Conservation (phyloP, 2,329 filamentous ascomycete species). For the Neonectria magnoliae region DNA sequence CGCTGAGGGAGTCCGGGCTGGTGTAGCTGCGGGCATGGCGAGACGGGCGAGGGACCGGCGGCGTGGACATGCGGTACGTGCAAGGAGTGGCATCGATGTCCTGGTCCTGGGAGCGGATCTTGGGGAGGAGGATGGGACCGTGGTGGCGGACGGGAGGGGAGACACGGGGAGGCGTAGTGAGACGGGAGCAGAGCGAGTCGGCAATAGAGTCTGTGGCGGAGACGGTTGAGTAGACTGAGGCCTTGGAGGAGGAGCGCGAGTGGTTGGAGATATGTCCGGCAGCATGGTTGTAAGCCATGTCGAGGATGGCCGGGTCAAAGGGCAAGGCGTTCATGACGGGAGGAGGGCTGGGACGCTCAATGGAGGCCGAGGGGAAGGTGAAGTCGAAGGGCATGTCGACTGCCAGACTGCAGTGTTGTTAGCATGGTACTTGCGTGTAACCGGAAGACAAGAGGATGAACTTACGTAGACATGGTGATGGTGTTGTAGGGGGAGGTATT, state of each 20-base stretch:
- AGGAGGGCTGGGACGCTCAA: constrained; percentile 46
- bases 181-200: constrained; percentile 74
- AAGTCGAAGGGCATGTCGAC: constrained; percentile 71
- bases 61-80: constrained; percentile 49
- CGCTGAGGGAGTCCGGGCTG: constrained; percentile 65
- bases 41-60: constrained; percentile 45
- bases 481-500: constrained; percentile 25
- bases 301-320: constrained; percentile 67
- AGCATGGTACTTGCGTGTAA: constrained; percentile 25
- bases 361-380: constrained; percentile 57
- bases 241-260: constrained; percentile 71
- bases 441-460: constrained; percentile 17
- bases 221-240: constrained; percentile 69
- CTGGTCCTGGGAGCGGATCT: constrained; percentile 87
- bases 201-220: constrained; percentile 65
- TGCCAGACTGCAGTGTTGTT: constrained; percentile 62
- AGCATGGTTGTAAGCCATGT: constrained; percentile 58
- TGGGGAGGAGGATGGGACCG: constrained; percentile 83
- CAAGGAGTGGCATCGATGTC: constrained; percentile 69
- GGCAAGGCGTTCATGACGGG: constrained; percentile 51
- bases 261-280: constrained; percentile 56
- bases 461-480: constrained; percentile 50
- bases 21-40: constrained; percentile 68
- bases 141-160: constrained; percentile 80
- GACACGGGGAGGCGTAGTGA: constrained; percentile 72